phyloP scores from a whole-genome alignment of 164 flowering plant species.

The Liriodendron chinense region DNA sequence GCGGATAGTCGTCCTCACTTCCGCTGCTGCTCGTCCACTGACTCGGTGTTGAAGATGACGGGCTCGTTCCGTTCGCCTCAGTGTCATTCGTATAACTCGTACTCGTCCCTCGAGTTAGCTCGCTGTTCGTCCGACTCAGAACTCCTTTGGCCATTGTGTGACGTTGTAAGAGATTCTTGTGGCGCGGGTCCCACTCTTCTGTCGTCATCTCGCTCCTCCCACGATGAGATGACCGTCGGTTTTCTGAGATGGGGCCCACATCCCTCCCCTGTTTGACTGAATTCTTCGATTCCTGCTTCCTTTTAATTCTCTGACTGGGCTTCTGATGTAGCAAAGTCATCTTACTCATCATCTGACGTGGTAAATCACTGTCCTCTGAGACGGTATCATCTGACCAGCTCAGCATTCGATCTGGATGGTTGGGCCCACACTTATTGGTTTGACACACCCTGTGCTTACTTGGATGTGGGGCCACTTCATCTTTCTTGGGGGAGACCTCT shows the following conservation, averaged over 20 bases:
- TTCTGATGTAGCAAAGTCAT: background rate
- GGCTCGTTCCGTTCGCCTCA: constrained; percentile 4
- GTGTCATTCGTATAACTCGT: constrained; percentile 12
- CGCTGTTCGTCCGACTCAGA: background rate
- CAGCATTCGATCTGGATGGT: background rate
- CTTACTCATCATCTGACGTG: constrained; percentile 8
- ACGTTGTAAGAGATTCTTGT: constrained; percentile 1
- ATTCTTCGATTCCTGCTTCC: background rate
- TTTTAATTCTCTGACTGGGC: background rate
- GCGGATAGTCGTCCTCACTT: background rate
- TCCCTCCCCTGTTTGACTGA: background rate
- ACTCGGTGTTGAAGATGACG: constrained; percentile 12
- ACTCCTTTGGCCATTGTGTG: constrained; percentile 12
- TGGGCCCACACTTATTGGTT: background rate
- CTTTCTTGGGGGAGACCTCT: background rate
- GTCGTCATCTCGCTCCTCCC: background rate
- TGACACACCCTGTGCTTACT: background rate
- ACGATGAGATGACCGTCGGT: background rate
- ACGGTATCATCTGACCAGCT: background rate
- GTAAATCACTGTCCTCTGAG: background rate
- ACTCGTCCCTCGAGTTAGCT: background rate
- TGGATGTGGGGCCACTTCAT: background rate
- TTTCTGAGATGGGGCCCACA: background rate
- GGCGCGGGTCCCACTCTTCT: background rate
- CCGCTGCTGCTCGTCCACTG: constrained; percentile 18